Evolutionary conservation across 805 yeast genomes (phyloP), one percentile per base, ranked within the genome.

Genomic region (Candida nemodendra): DNA sequence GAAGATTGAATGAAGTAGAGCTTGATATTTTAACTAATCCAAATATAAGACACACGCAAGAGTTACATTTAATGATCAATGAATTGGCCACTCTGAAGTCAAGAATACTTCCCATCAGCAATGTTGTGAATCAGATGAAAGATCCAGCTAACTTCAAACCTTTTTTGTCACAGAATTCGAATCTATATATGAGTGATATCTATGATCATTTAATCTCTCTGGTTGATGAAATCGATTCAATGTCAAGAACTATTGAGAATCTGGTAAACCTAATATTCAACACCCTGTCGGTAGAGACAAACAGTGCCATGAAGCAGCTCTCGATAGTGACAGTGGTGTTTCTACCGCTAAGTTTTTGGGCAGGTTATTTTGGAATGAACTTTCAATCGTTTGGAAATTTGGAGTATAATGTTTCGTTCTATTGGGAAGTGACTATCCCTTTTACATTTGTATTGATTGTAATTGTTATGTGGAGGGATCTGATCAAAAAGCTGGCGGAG

Each of bases 291-390:
- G 74, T 74, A 9, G 73, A 73, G 30, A 74, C 78, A 2, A 74
- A 76, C 44, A 74, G 66, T 44, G 69, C 81, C 4, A 77, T 78
- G 70, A 65, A 68, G 36, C 68, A 71, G 51, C 60, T 78, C 29
- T 72, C 81, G 6, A 51, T 78, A 26, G 74, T 78, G 8, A 73
- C 82, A 1, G 81, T 78, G 11, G 68, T 78, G 11, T 78, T 78
- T 47, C 61, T 78, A 26, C 84, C 84, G 4, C 52, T 78, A 37
- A 69, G 78, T 4, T 78, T 78, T 50, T 66, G 79, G 69, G 76
- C 82, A 1, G 82, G 83, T 9, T 78, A 76, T 50, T 78, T 73
- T 40, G 80, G 80, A 13, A 75, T 75, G 79, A 75, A 75, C 48
- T 75, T 75, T 50, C 53, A 58, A 18, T 41, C 51, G 5, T 75